Base-by-base conservation (phyloP, 768 basidiomycete species). In the Hebeloma cylindrosporum region DNA sequence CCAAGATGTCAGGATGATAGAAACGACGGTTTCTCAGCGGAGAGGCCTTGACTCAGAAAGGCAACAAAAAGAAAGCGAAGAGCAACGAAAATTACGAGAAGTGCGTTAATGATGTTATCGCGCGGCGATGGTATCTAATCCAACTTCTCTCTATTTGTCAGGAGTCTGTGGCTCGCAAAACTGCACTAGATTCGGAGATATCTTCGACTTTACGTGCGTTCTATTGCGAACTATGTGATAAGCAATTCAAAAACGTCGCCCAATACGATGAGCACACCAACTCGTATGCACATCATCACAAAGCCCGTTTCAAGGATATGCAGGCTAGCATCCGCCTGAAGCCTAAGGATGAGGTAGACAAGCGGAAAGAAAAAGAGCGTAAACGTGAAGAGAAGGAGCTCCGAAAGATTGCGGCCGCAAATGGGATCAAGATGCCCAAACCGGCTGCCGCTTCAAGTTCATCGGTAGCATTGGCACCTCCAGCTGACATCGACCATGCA, bases 191-290 rank as follows among this genome's bases (percentile, higher is more conserved):
- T 54, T 74, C 72, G 20, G 86, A 92, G 60, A 79, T 93, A 22
- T 78, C 76, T 1, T 73, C 73, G 36, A 81, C 82, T 4, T 73
- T 92, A 35, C 74, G 75, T 23, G 74, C 86, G 7, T 92, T 92
- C 65, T 91, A 90, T 60, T 93, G 90, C 61, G 66, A 72, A 18
- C 74, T 90, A 14, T 93, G 90, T 68, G 88, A 90, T 50, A 91
- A 91, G 61, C 90, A 93, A 61, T 92, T 91, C 68, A 77, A 83
- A 61, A 92, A 77, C 37, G 86, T 92, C 14, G 82, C 87, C 0
- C 89, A 90, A 57, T 93, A 88, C 55, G 90, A 92, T 52, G 90
- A 92, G 57, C 90, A 93, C 63, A 88, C 86, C 42, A 92, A 91
- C 57, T 90, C 90, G 5, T 91, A 90, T 53, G 86, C 88, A 0